Percentiles rank a stretch among this genome's conserved stretches.
Evolutionary conservation across 495 filamentous ascomycete genomes (phyloP).

Genomic region (Clohesyomyces aquaticus): DNA sequence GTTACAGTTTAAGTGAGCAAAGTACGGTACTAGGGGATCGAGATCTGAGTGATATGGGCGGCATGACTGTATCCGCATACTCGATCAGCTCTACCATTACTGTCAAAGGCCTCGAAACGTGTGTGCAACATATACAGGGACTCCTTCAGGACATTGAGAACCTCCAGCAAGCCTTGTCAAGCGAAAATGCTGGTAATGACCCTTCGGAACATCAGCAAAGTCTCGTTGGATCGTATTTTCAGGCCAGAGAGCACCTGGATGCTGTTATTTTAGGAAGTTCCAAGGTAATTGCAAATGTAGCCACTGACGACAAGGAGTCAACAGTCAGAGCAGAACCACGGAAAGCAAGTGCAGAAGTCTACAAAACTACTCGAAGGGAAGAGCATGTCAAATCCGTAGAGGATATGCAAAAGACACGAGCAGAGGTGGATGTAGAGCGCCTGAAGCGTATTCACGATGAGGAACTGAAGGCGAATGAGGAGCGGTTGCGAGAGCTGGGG

Average conservation of each 20-base stretch:
- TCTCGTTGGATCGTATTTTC: constrained; percentile 37
- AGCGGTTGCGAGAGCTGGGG: too few species aligned
- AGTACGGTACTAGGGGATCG: constrained; percentile 13
- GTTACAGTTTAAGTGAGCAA: constrained; percentile 23
- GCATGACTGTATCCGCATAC: neutral
- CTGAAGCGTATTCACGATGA: too few species aligned
- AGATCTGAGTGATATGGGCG: neutral
- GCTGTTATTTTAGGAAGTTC: constrained; percentile 29
- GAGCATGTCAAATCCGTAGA: too few species aligned
- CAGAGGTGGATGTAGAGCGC: too few species aligned
- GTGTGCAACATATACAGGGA: constrained; percentile 30
- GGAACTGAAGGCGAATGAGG: too few species aligned
- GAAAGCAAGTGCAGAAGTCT: neutral
- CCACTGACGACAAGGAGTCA: neutral
- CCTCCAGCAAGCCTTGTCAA: constrained; percentile 18
- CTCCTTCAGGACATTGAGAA: constrained; percentile 32
- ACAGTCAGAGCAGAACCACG: neutral
- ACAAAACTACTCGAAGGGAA: neutral
- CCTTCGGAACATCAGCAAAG: constrained; percentile 35
- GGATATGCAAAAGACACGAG: too few species aligned
- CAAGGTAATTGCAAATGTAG: neutral
- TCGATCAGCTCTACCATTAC: constrained; percentile 33
- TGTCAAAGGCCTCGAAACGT: constrained; percentile 20
- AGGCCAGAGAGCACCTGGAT: constrained; percentile 28
- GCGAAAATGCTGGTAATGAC: constrained; percentile 8